Evolutionary conservation across 2,329 filamentous ascomycete species (phyloP).

Genomic region (Ceratocystis albifundus): DNA sequence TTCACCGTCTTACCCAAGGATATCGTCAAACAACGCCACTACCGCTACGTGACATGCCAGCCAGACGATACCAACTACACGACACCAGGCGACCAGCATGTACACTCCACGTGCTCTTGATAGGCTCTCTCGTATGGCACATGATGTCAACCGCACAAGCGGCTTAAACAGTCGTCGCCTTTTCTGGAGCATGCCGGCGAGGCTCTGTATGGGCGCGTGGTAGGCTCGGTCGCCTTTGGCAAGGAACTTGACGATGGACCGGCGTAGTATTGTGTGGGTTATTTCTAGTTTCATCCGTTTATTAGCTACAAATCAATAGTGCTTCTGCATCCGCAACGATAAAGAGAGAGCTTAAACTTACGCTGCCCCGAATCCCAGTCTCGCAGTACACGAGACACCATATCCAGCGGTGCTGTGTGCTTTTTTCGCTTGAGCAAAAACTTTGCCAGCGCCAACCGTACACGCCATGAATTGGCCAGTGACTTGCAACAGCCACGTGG

Average conservation of each 20-base stretch:
- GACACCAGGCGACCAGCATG: conserved; percentile 1
- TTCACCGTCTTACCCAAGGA: not conserved
- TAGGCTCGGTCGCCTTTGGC: conserved; percentile 2
- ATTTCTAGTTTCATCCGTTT: not conserved
- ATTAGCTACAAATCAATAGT: not conserved
- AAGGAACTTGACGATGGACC: conserved; percentile 17
- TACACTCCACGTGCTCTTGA: not conserved
- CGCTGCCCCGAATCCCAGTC: conserved; percentile 11
- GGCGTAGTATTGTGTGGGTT: conserved; percentile 11
- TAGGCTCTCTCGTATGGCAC: conserved; percentile 9
- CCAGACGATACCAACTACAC: conserved; percentile 16
- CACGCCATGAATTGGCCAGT: conserved; percentile 15
- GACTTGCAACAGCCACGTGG: conserved; percentile 2
- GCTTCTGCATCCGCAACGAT: not conserved
- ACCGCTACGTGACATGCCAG: conserved; percentile 4
- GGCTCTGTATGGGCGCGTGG: conserved; percentile 14
- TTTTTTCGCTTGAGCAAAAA: conserved; percentile 8
- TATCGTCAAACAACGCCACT: conserved; percentile 6
- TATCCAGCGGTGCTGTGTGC: conserved; percentile 16
- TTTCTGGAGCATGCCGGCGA: conserved; percentile 18
- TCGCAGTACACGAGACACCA: conserved; percentile 13
- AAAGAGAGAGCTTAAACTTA: not conserved
- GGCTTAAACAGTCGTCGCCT: conserved; percentile 5
- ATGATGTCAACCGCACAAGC: conserved; percentile 10
- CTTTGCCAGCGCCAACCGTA: conserved; percentile 17